Base-by-base conservation (phyloP, 2,329 filamentous ascomycete genomes). In the Aspergillus sp. region DNA sequence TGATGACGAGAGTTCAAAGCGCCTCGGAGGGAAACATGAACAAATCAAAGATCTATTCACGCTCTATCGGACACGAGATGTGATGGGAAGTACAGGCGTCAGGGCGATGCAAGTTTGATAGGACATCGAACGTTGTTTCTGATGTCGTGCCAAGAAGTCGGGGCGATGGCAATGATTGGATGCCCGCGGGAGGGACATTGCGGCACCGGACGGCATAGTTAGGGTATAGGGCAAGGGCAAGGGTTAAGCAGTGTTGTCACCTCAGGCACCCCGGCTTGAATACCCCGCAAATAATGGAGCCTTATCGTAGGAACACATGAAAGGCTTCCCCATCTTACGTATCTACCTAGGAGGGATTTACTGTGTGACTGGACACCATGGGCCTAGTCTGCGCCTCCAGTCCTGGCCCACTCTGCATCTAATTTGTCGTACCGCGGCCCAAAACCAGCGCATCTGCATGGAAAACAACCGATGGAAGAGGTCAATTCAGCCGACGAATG, bases 221-320 rank as follows among this genome's bases (percentile, higher is more conserved):
- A 60, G 58, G 56, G 58, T 54, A 17, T 51, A 60, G 58, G 58
- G 58, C 45, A 53, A 57, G 58, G 56, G 56, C 51, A 52, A 56
- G 49, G 56, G 49, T 48, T 56, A 20, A 13, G 13, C 20, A 20
- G 5, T 32, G 2, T 2, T 40, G 30, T 22, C 24, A 41, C 51
- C 54, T 56, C 30, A 56, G 54, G 54, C 51, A 56, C 19, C 17
- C 8, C 26, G 10, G 26, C 7, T 30, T 30, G 26, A 30, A 30
- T 30, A 30, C 26, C 26, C 26, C 26, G 26, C 26, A 30, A 30
- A 30, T 30, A 30, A 30, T 30, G 26, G 26, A 11, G 10, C 26
- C 22, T 22, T 22, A 22, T 22, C 22, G 22, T 7, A 22, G 22
- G 22, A 22, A 22, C 22, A 22, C 22, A 22, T 22, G 26, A 30